phyloP scores from a whole-genome alignment of 495 filamentous ascomycete species.

The Penicillium ochrochloron region DNA sequence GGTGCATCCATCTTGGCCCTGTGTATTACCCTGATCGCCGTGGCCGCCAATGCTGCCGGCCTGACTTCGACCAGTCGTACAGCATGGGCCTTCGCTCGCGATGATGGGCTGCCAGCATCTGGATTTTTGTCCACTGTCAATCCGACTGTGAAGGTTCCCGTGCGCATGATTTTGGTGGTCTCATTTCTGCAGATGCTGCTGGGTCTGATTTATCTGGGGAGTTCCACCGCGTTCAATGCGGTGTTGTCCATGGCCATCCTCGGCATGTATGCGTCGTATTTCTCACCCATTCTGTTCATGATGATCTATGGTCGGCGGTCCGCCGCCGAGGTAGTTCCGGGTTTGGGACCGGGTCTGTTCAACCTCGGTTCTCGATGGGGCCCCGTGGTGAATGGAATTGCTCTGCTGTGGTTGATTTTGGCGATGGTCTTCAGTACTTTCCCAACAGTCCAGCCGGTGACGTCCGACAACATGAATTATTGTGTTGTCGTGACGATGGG shows the following conservation, averaged over 20 bases:
- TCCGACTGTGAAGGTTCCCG: conserved; percentile 25
- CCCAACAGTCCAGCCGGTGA: conserved; percentile 29
- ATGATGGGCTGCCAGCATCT: conserved; percentile 24
- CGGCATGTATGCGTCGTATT: conserved; percentile 45
- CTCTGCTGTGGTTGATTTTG: conserved; percentile 26
- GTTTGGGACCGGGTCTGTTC: conserved; percentile 22
- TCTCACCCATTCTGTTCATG: conserved; percentile 34
- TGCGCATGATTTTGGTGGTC: conserved; percentile 29
- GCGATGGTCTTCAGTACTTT: conserved; percentile 34
- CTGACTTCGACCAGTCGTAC: conserved; percentile 32
- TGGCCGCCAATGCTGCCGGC: conserved; percentile 29
- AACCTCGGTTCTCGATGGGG: conserved; percentile 25
- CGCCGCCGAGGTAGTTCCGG: conserved; percentile 2
- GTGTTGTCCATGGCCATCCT: conserved; percentile 46
- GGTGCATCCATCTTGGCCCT: conserved; percentile 41
- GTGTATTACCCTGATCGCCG: conserved; percentile 24
- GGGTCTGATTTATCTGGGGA: conserved; percentile 47
- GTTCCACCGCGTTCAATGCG: conserved; percentile 48
- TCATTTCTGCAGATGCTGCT: conserved; percentile 38
- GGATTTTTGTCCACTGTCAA: conserved; percentile 23
- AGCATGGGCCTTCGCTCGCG: conserved; percentile 33
- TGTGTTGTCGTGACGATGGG: conserved; percentile 32
- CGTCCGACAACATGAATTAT: conserved; percentile 32
- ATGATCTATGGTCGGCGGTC: conserved; percentile 25
- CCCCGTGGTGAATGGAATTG: conserved; percentile 22